A percentile compares a stretch with the other conserved stretches of the same genome.
These are phyloP conservation scores for Picochlorum sp. DNA, from an alignment of 139 green algal species.

Conservation along the genomic window DNA sequence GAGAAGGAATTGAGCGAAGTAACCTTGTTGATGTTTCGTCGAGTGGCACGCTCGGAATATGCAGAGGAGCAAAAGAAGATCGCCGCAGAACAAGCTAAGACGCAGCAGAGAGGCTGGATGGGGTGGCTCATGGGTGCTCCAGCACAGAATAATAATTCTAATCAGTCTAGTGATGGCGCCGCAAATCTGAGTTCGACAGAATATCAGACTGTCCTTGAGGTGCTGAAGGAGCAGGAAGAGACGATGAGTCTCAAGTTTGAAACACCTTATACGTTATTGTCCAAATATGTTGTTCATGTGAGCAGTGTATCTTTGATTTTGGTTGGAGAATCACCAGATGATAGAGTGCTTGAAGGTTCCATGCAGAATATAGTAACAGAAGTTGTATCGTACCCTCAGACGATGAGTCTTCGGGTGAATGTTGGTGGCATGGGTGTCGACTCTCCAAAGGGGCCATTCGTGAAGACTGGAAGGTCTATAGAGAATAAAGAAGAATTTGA, in stretches of 20 bases:
- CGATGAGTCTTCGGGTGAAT: conserved; percentile 33
- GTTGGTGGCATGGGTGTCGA: conserved; percentile 49
- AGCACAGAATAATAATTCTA: not conserved
- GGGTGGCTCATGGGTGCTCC: conserved; percentile 35
- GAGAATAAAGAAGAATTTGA: not conserved
- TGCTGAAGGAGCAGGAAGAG: conserved; percentile 54
- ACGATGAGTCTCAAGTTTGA: conserved; percentile 26
- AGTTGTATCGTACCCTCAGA: conserved; percentile 40
- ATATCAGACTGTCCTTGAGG: conserved; percentile 58
- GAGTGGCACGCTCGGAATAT: conserved; percentile 56
- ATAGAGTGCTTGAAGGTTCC: conserved; percentile 29
- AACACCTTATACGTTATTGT: conserved; percentile 46
- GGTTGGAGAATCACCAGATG: conserved; percentile 15
- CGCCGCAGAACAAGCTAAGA: conserved; percentile 11
- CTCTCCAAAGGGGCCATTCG: conserved; percentile 48
- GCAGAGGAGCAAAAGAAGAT: conserved; percentile 11
- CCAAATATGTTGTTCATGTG: conserved; percentile 32
- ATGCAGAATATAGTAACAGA: conserved; percentile 29
- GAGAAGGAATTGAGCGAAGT: conserved; percentile 60
- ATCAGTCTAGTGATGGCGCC: not conserved
- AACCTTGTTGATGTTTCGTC: conserved; percentile 71
- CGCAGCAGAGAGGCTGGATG: conserved; percentile 29
- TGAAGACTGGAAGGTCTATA: conserved; percentile 41
- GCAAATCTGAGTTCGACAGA: conserved; percentile 50
- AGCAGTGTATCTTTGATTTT: conserved; percentile 37